These are phyloP conservation scores for Diutina siamensis DNA, from an alignment of 1,139 yeast species.

Conservation along the genomic window DNA sequence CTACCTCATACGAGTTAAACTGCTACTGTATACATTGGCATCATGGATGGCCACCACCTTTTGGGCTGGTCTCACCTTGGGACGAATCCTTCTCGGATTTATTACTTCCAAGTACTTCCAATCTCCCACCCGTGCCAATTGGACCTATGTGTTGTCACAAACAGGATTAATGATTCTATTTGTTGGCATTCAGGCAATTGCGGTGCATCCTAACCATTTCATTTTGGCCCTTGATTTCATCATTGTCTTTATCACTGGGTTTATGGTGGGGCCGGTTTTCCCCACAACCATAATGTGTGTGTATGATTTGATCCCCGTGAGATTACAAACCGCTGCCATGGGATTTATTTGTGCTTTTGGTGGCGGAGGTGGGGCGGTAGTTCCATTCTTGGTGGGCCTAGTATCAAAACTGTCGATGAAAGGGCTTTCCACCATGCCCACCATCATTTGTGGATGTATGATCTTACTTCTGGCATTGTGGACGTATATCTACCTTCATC, in stretches of 20 bases:
- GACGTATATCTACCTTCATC: neutral
- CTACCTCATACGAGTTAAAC: constrained; percentile 39
- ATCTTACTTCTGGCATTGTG: neutral
- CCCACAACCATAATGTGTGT: constrained; percentile 66
- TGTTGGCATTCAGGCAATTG: constrained; percentile 13
- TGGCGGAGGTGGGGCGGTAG: constrained; percentile 62
- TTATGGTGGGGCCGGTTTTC: constrained; percentile 69
- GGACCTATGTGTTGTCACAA: constrained; percentile 24
- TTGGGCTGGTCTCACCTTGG: constrained; percentile 57
- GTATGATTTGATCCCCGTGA: constrained; percentile 48
- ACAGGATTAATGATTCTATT: constrained; percentile 14
- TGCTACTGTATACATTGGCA: constrained; percentile 31
- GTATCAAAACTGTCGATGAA: constrained; percentile 10
- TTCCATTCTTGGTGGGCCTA: constrained; percentile 54
- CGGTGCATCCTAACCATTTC: neutral
- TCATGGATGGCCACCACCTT: constrained; percentile 52
- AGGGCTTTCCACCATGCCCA: constrained; percentile 3
- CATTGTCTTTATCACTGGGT: constrained; percentile 45
- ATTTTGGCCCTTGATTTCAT: constrained; percentile 17
- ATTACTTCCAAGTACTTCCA: constrained; percentile 40
- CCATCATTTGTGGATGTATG: neutral
- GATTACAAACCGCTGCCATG: constrained; percentile 54
- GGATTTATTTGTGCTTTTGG: constrained; percentile 74
- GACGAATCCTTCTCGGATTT: constrained; percentile 50
- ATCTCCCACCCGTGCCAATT: constrained; percentile 36